A percentile compares a stretch with the other conserved stretches of the same genome.
Evolutionary conservation across 2,329 filamentous ascomycete genomes (phyloP).

Genomic region (Nannizzia gypsea): DNA sequence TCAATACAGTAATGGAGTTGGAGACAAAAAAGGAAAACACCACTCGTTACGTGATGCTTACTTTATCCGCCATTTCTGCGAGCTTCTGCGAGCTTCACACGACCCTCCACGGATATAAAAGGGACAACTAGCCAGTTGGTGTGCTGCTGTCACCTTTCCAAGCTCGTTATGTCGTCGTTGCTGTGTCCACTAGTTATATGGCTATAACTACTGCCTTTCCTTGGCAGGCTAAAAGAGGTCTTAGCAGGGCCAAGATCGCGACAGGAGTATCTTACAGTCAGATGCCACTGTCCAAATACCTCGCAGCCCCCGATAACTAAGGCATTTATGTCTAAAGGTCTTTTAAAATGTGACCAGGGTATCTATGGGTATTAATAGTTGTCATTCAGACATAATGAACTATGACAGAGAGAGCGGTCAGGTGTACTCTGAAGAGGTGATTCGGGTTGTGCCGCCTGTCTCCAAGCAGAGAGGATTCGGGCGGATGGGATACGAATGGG

Average conservation of each 20-base stretch:
- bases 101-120: background rate
- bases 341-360: background rate
- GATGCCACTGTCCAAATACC: background rate
- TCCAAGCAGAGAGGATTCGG: slow-evolving; percentile 17
- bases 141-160: background rate
- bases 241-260: too few species aligned
- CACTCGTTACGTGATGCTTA: too few species aligned
- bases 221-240: too few species aligned
- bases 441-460: slow-evolving; percentile 4
- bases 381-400: slow-evolving; percentile 8
- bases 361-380: background rate
- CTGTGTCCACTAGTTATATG: background rate
- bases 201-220: background rate
- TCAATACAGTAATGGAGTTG: too few species aligned
- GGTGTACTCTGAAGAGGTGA: slow-evolving; percentile 12
- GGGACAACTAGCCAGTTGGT: background rate
- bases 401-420: slow-evolving; percentile 15
- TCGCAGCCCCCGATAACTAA: background rate
- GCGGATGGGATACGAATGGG: slow-evolving; percentile 24
- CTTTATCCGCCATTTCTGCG: background rate
- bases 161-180: background rate
- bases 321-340: background rate
- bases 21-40: background rate
- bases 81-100: background rate
- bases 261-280: background rate